These are phyloP conservation scores for Periconia sp. DNA, from an alignment of 2,329 filamentous ascomycete species.

Conservation along the genomic window DNA sequence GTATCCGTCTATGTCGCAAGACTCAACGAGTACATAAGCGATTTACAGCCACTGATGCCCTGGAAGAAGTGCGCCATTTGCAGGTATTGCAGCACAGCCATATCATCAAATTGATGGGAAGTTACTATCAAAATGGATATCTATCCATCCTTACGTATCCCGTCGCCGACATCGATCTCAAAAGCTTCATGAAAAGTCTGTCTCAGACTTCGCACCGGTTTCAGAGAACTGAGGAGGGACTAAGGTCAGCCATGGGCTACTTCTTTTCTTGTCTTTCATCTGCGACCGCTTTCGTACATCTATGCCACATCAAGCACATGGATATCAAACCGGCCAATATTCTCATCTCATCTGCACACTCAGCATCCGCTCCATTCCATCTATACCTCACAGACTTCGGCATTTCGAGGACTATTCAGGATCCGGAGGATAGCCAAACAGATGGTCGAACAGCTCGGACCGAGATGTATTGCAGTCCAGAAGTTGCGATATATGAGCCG, in stretches of 20 bases:
- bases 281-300: constrained; percentile 17
- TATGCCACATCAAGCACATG: constrained; percentile 18
- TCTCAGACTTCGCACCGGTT: neutral
- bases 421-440: constrained; percentile 3
- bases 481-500: neutral
- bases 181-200: constrained; percentile 12
- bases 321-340: constrained; percentile 27
- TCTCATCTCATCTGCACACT: constrained; percentile 7
- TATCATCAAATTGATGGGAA: constrained; percentile 19
- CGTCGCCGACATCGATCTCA: constrained; percentile 14
- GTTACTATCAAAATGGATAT: constrained; percentile 11
- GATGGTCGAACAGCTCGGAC: neutral
- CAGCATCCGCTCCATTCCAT: neutral
- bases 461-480: constrained; percentile 3
- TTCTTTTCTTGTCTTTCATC: constrained; percentile 2
- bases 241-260: neutral
- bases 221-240: neutral
- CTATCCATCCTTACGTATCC: constrained; percentile 21
- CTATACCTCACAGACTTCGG: constrained; percentile 6
- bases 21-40: constrained; percentile 9
- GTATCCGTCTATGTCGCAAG: constrained; percentile 21
- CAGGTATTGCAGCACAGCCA: constrained; percentile 17
- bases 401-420: neutral
- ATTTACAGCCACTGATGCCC: constrained; percentile 13
- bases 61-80: constrained; percentile 21